Conservation (phyloP, 108 stramenopile genomes). For the Conticribra weissflogii region DNA sequence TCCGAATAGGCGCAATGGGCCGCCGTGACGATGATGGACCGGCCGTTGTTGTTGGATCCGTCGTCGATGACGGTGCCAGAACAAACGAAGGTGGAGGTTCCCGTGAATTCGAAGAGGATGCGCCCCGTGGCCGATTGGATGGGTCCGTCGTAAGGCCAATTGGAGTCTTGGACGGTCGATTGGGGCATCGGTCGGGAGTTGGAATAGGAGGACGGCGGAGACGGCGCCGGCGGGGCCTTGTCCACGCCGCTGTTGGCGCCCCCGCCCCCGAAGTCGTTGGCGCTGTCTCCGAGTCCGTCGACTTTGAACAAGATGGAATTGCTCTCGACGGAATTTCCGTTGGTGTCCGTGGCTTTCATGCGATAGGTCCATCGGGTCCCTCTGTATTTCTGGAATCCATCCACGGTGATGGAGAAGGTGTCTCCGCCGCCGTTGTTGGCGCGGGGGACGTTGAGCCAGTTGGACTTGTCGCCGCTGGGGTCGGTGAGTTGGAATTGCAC, state of each 20-base stretch:
- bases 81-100: slow-evolving; percentile 8
- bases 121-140: slow-evolving; percentile 16
- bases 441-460: neutral
- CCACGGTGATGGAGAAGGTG: neutral
- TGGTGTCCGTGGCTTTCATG: neutral
- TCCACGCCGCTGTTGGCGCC: too few species aligned
- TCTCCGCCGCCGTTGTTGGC: neutral
- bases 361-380: neutral
- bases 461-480: neutral
- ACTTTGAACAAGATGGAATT: neutral
- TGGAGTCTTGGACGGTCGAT: neutral
- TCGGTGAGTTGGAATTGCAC: neutral
- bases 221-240: neutral
- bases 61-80: slow-evolving; percentile 15
- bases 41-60: slow-evolving; percentile 10
- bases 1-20: slow-evolving; percentile 24
- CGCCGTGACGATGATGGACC: slow-evolving; percentile 12
- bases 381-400: neutral
- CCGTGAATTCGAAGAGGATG: slow-evolving; percentile 13
- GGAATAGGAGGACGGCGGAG: neutral
- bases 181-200: neutral
- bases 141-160: slow-evolving; percentile 8
- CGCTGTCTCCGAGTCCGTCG: neutral
- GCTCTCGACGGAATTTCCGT: neutral
- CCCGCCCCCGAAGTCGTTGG: neutral